A percentile compares a stretch with the other conserved stretches of the same genome.
These are phyloP conservation scores for Trypanosoma boissoni DNA, from an alignment of 208 protist species.

Conservation along the genomic window DNA sequence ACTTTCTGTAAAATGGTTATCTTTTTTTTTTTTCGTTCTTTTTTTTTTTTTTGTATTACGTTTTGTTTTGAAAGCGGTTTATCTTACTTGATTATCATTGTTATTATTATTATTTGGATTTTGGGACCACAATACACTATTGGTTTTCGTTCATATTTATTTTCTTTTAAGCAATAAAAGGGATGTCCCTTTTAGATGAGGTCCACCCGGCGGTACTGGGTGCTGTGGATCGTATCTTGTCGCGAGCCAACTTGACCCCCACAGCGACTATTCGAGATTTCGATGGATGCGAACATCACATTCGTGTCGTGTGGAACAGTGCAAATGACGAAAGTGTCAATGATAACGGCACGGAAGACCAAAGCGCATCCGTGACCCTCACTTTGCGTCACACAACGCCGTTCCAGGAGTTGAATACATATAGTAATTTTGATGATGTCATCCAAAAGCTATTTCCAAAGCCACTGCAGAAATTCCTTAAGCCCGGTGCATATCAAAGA, in stretches of 20 bases:
- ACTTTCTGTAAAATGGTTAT: slow-evolving; percentile 1
- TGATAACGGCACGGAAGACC: background rate
- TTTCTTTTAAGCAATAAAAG: background rate
- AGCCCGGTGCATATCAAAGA: background rate
- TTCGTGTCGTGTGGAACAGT: slow-evolving; percentile 9
- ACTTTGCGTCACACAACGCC: slow-evolving; percentile 21
- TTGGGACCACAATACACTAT: too few species aligned
- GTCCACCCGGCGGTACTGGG: slow-evolving; percentile 20
- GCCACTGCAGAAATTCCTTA: slow-evolving; percentile 1
- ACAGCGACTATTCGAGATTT: slow-evolving; percentile 23
- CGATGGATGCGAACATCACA: slow-evolving; percentile 26
- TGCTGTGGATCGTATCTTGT: slow-evolving; percentile 26
- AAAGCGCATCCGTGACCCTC: slow-evolving; percentile 9
- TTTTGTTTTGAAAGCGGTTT: too few species aligned
- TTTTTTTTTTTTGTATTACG: background rate
- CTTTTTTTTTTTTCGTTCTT: background rate
- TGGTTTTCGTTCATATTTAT: slow-evolving; percentile 1
- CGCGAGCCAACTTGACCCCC: slow-evolving; percentile 8
- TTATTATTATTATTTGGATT: slow-evolving; percentile 17
- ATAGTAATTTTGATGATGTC: slow-evolving; percentile 32
- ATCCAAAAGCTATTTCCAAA: slow-evolving; percentile 13
- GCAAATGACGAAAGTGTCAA: background rate
- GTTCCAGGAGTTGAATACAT: slow-evolving; percentile 25
- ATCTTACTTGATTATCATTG: background rate
- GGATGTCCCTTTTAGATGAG: slow-evolving; percentile 20